Conservation (phyloP, 2,329 filamentous ascomycete genomes). For the Trichoderma sp. region DNA sequence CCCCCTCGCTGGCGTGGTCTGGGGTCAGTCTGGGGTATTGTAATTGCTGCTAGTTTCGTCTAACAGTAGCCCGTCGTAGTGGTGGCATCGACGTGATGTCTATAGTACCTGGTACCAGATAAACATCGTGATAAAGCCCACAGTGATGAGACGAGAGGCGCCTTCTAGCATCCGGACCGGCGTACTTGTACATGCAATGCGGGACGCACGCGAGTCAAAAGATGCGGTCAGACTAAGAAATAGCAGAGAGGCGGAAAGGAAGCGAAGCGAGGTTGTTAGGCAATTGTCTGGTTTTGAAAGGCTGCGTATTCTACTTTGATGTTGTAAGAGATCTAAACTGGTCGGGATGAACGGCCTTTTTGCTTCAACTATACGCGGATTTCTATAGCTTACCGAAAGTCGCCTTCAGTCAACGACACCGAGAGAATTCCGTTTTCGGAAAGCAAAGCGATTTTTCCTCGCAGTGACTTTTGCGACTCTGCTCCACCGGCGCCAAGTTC, state of each 20-base stretch:
- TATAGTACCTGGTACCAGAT: neutral
- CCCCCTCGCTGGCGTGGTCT: slow-evolving; percentile 13
- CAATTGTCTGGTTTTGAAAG: too few relatives aligned
- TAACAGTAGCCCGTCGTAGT: neutral
- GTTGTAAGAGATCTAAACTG: too few relatives aligned
- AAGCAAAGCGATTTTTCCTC: neutral
- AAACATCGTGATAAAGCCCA: slow-evolving; percentile 10
- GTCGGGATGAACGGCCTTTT: neutral
- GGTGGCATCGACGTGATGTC: neutral
- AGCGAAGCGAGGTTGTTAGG: neutral
- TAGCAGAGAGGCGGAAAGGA: neutral
- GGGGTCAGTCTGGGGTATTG: slow-evolving; percentile 24
- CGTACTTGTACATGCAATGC: neutral
- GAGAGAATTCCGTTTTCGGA: neutral
- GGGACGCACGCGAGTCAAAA: slow-evolving; percentile 1
- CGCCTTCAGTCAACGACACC: neutral
- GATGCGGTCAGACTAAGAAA: neutral
- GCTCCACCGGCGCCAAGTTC: neutral
- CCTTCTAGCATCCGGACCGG: neutral
- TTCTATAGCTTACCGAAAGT: neutral
- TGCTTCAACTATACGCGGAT: neutral
- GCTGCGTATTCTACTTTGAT: too few relatives aligned
- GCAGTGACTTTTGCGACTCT: neutral
- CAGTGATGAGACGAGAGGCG: neutral
- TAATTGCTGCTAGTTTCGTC: neutral